Conservation (phyloP, 345 rosid species). For the Orychophragmus violaceus region DNA sequence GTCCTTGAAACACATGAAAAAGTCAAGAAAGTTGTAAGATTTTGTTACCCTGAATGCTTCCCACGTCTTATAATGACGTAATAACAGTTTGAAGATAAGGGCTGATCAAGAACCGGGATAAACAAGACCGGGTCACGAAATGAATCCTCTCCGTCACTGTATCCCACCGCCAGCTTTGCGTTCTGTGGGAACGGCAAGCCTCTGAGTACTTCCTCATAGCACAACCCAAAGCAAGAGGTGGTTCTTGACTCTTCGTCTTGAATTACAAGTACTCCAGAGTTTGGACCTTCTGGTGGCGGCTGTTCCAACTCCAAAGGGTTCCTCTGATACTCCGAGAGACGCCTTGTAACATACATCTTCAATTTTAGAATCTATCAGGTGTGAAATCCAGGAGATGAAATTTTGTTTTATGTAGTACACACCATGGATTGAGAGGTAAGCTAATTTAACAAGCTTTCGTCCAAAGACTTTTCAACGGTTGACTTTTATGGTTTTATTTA, state of each 20-base stretch:
- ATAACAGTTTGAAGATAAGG: slow-evolving; percentile 41
- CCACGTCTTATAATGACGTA: slow-evolving; percentile 6
- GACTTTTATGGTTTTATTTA: background rate
- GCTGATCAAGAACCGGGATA: slow-evolving; percentile 46
- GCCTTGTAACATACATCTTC: slow-evolving; percentile 27
- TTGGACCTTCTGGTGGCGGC: slow-evolving; percentile 42
- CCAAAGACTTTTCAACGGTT: background rate
- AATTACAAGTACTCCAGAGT: slow-evolving; percentile 46
- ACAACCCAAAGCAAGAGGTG: slow-evolving; percentile 42
- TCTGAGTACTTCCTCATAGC: background rate
- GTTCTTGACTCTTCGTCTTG: slow-evolving; percentile 48
- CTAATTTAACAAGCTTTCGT: background rate
- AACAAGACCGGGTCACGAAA: slow-evolving; percentile 21
- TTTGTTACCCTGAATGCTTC: slow-evolving; percentile 12
- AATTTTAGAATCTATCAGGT: background rate
- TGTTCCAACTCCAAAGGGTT: slow-evolving; percentile 16
- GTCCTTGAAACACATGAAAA: background rate
- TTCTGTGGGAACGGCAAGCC: slow-evolving; percentile 25
- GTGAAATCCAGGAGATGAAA: background rate
- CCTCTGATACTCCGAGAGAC: slow-evolving; percentile 39
- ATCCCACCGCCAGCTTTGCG: background rate
- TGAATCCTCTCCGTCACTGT: background rate
- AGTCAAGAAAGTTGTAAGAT: background rate
- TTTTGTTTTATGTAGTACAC: background rate
- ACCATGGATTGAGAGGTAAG: background rate